phyloP scores from a whole-genome alignment of 129 eudicot species.

The Tagetes patula region DNA sequence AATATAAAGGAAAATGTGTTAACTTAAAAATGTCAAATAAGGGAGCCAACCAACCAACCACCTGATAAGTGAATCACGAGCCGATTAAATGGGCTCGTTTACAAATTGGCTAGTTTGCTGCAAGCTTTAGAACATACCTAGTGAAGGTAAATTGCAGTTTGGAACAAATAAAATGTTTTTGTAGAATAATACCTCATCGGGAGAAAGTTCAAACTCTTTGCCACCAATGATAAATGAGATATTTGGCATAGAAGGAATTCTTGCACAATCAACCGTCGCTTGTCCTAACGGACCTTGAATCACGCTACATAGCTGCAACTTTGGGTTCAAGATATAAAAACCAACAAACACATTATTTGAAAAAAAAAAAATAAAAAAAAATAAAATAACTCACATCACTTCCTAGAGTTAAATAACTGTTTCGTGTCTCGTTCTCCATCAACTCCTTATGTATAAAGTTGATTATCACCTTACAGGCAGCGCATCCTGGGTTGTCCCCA shows the following conservation, averaged over 20 bases:
- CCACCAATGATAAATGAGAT: conserved; percentile 31
- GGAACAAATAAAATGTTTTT: background rate
- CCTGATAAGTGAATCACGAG: too few species aligned
- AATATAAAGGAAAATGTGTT: too few species aligned
- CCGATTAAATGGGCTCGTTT: too few species aligned
- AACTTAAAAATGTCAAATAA: too few species aligned
- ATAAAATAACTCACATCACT: conserved; percentile 8
- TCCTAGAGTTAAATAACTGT: conserved; percentile 15
- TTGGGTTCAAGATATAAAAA: conserved; percentile 2
- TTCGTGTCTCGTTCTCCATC: background rate
- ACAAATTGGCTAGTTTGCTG: too few species aligned
- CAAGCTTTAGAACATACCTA: too few species aligned
- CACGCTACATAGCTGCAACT: conserved; percentile 27
- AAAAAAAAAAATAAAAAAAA: background rate
- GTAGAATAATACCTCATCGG: conserved; percentile 28
- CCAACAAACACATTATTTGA: background rate
- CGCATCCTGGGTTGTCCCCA: conserved; percentile 40
- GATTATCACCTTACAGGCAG: conserved; percentile 62
- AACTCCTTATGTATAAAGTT: conserved; percentile 62
- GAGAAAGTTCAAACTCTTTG: conserved; percentile 27
- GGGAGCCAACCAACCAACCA: too few species aligned
- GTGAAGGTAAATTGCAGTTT: background rate
- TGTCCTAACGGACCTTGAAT: background rate
- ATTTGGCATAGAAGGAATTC: conserved; percentile 21
- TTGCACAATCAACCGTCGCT: conserved; percentile 23